Evolutionary conservation across 2,329 filamentous ascomycete genomes (phyloP).

Genomic region (Aspergillus japonicus): DNA sequence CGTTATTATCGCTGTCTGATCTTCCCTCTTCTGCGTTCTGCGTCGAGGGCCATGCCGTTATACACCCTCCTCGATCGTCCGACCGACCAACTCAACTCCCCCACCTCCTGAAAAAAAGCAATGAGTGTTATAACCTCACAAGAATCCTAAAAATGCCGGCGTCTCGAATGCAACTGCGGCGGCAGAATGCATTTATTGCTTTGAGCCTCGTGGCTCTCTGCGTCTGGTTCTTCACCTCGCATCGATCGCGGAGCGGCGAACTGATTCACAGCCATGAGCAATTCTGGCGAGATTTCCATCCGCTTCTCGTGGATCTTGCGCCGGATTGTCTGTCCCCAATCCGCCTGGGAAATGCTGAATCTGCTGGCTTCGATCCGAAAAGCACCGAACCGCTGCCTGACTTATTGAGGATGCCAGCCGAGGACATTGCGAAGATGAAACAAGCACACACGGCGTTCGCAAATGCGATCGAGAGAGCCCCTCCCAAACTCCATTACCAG

Average conservation of each 20-base stretch:
- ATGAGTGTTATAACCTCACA: neutral
- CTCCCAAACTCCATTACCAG: conserved; percentile 28
- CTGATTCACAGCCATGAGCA: neutral
- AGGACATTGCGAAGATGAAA: conserved; percentile 29
- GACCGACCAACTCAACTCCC: neutral
- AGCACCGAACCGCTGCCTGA: conserved; percentile 27
- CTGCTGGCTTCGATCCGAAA: conserved; percentile 23
- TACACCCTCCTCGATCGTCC: neutral
- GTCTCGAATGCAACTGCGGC: conserved; percentile 1
- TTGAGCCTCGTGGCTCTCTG: neutral
- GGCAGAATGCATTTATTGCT: neutral
- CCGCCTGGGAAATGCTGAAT: conserved; percentile 19
- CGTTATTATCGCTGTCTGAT: too few species aligned
- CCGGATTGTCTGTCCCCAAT: conserved; percentile 25
- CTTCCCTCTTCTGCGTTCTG: neutral
- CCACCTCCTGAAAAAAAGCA: neutral
- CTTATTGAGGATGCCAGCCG: conserved; percentile 23
- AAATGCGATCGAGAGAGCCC: conserved; percentile 18
- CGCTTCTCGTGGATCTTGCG: conserved; percentile 23
- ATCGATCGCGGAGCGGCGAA: neutral
- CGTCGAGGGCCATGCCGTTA: neutral
- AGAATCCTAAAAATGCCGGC: neutral
- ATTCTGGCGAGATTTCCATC: conserved; percentile 33
- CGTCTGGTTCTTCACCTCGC: neutral
- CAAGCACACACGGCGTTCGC: conserved; percentile 31